Percentiles rank a stretch among this genome's conserved stretches.
Conservation (phyloP, 169 alveolate genomes). For the Theileria annulata region DNA sequence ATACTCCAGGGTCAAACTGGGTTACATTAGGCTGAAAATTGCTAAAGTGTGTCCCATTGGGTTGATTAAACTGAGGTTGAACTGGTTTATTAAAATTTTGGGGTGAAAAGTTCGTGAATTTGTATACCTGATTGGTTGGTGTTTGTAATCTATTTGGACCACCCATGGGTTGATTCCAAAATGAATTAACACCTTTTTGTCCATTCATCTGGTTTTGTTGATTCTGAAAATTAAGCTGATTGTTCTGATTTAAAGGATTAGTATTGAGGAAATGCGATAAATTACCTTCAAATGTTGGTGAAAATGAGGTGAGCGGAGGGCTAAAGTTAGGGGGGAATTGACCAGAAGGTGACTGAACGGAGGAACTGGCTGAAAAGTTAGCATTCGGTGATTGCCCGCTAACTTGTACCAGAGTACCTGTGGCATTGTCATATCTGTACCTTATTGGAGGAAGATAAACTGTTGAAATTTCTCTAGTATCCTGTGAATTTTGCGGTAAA, state of each 20-base stretch:
- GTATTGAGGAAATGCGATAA: neutral
- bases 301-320: neutral
- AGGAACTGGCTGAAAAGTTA: neutral
- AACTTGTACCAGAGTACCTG: slow-evolving; percentile 54
- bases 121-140: neutral
- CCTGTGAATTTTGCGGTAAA: neutral
- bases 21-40: neutral
- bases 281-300: neutral
- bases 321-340: neutral
- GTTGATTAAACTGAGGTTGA: neutral
- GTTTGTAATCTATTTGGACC: neutral
- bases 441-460: slow-evolving; percentile 66
- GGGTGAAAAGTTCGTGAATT: neutral
- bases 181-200: neutral
- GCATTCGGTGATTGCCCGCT: slow-evolving; percentile 18
- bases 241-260: neutral
- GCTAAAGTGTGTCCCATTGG: neutral
- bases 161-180: neutral
- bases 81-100: neutral
- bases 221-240: neutral
- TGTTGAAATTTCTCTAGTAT: slow-evolving; percentile 49
- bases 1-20: neutral
- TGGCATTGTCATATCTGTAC: slow-evolving; percentile 53
- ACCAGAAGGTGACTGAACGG: slow-evolving; percentile 16
- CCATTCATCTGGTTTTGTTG: neutral